These are phyloP conservation scores for Neostapfia colusana DNA, from an alignment of 176 grass and related monocot species.

Conservation along the genomic window DNA sequence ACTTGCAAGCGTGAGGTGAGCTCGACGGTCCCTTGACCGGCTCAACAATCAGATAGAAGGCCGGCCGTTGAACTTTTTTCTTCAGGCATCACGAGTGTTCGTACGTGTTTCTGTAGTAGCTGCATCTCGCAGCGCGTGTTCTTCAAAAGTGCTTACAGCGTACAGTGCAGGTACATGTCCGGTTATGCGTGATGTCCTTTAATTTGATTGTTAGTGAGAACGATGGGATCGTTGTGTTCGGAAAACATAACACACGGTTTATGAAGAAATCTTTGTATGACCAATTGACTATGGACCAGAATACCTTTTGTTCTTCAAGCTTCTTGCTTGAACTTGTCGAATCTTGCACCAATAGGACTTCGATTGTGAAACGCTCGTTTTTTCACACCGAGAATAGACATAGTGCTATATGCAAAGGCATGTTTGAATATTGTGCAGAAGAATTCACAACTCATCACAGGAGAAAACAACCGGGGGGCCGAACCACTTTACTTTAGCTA, in stretches of 20 bases:
- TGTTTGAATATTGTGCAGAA: background rate
- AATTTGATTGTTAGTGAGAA: background rate
- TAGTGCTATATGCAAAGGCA: background rate
- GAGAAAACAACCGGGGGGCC: too few species aligned
- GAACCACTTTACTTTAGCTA: too few species aligned
- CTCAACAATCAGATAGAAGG: background rate
- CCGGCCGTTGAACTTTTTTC: background rate
- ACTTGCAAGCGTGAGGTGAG: background rate
- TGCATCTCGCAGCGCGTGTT: background rate
- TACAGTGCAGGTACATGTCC: background rate
- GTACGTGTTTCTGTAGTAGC: background rate
- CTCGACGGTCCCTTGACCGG: background rate
- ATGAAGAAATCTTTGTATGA: background rate
- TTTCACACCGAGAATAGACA: background rate
- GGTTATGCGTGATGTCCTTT: background rate
- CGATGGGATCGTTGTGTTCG: background rate
- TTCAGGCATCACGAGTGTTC: background rate
- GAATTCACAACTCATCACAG: background rate
- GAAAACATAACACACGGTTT: background rate
- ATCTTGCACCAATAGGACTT: background rate
- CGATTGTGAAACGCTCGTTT: background rate
- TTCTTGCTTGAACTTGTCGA: background rate
- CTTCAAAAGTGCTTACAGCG: background rate
- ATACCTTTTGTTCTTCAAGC: background rate
- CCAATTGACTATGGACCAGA: background rate